Evolutionary conservation across 139 green algal genomes (phyloP), one percentile per base, ranked within the genome.

Genomic region (Coccomyxa sp.): DNA sequence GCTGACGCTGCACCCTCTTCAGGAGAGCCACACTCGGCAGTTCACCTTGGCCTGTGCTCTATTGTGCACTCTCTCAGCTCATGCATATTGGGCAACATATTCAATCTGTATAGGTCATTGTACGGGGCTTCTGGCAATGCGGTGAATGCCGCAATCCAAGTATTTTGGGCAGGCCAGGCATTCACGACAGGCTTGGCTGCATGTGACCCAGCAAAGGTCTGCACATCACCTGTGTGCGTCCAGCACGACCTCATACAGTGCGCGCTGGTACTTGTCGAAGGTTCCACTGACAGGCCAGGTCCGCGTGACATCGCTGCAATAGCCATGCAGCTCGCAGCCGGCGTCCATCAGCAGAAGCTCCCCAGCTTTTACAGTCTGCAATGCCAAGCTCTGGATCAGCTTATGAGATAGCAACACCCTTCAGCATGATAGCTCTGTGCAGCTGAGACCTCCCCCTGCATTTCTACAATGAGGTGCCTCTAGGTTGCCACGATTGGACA

Each of bases 311-410:
- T 98, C 95, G 27, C 68, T 88, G 36, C 78, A 86, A 76, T 98
- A 98, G 55, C 95, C 80, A 38, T 92, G 87, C 39, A 88, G 78
- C 88, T 98, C 95, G 70, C 91, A 97, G 12, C 95, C 95, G 9
- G 93, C 95, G 76, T 98, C 95, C 90, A 98, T 95, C 37, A 98
- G 87, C 78, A 98, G 39, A 72, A 96, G 9, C 64, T 95, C 55
- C 14, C 85, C 86, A 3, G 77, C 86, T 12, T 64, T 27, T 33
- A 96, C 55, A 34, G 74, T 38, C 87, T 90, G 83, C 76, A 88
- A 6, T 6, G n/a, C n/a, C n/a, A n/a, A n/a, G n/a, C n/a, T n/a
- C n/a, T n/a, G n/a, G n/a, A n/a, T n/a, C n/a, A n/a, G n/a, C n/a
- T n/a, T n/a, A n/a, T n/a, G n/a, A n/a, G n/a, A n/a, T n/a, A n/a